Percentiles rank a stretch among this genome's conserved stretches.
phyloP scores from a whole-genome alignment of 306 rosid genomes.

The Ochetophila trinervis region DNA sequence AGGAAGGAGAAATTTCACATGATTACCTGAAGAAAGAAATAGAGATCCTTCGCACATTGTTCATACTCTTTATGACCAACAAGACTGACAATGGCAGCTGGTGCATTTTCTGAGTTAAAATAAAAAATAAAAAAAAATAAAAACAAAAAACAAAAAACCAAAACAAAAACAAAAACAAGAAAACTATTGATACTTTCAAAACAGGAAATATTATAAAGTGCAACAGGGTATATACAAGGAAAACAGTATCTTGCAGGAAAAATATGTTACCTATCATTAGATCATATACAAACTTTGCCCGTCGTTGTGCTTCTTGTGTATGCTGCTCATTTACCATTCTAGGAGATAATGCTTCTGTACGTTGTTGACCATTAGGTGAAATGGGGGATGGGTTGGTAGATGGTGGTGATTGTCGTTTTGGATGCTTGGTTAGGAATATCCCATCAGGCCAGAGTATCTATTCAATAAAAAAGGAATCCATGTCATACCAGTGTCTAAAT shows the following conservation, averaged over 20 bases:
- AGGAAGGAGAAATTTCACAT: background rate
- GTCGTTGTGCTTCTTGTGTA: constrained; percentile 66
- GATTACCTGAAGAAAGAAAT: constrained; percentile 88
- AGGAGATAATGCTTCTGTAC: constrained; percentile 47
- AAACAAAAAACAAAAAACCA: too few relatives aligned
- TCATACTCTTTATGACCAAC: constrained; percentile 93
- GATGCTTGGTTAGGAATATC: constrained; percentile 88
- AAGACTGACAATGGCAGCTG: constrained; percentile 79
- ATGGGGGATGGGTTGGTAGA: constrained; percentile 41
- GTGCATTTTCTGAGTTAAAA: constrained; percentile 66
- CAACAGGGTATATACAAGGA: background rate
- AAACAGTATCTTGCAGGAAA: constrained; percentile 4
- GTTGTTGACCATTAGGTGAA: constrained; percentile 40
- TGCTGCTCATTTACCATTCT: constrained; percentile 47
- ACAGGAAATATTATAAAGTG: too few relatives aligned
- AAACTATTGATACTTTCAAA: too few relatives aligned
- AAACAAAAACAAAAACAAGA: too few relatives aligned
- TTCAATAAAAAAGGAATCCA: constrained; percentile 21
- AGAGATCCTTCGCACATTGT: constrained; percentile 91
- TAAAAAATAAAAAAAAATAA: background rate
- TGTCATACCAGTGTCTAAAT: constrained; percentile 32
- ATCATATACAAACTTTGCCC: constrained; percentile 85
- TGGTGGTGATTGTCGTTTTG: constrained; percentile 57
- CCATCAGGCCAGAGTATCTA: constrained; percentile 99
- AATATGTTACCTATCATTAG: constrained; percentile 71